Percentiles rank a stretch among this genome's conserved stretches.
Evolutionary conservation across 2,329 filamentous ascomycete species (phyloP).

Genomic region (Sodiomyces alkalinus): DNA sequence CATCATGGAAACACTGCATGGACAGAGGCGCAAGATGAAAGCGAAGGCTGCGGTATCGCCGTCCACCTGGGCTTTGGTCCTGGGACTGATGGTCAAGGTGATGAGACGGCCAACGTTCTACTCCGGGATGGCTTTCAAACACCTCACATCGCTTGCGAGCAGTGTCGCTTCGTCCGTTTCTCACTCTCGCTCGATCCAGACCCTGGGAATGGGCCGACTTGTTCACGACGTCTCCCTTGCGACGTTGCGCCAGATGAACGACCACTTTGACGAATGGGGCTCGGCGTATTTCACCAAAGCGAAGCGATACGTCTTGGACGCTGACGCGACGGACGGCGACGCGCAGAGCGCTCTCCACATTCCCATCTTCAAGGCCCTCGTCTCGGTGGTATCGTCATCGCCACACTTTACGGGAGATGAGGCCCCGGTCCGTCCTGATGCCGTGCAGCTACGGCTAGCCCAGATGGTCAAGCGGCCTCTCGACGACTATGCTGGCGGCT

Average conservation of each 20-base stretch:
- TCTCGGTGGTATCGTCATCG: conserved; percentile 13
- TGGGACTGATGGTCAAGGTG: conserved; percentile 32
- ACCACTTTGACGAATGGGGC: conserved; percentile 26
- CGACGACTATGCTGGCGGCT: conserved; percentile 4
- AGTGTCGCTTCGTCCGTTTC: conserved; percentile 8
- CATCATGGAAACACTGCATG: conserved; percentile 20
- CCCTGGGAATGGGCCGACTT: conserved; percentile 3
- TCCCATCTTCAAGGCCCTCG: conserved; percentile 20
- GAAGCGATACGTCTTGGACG: conserved; percentile 10
- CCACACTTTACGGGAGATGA: conserved; percentile 8
- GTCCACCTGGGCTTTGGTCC: conserved; percentile 19
- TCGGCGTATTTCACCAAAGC: conserved; percentile 20
- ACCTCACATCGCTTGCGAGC: conserved; percentile 18
- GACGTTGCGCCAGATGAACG: conserved; percentile 27
- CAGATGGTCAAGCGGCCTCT: background rate
- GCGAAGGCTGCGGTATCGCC: conserved; percentile 10
- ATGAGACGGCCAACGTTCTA: conserved; percentile 37
- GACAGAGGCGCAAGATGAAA: conserved; percentile 11
- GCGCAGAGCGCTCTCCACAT: too few relatives aligned
- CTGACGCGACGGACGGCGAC: conserved; percentile 13
- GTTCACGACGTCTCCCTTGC: conserved; percentile 9
- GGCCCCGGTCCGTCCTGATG: conserved; percentile 1
- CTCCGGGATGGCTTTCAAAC: conserved; percentile 25
- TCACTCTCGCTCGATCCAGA: conserved; percentile 1
- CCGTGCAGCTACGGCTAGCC: background rate